Conservation (phyloP, 2,329 filamentous ascomycete species). For the Microascus cirrosus region DNA sequence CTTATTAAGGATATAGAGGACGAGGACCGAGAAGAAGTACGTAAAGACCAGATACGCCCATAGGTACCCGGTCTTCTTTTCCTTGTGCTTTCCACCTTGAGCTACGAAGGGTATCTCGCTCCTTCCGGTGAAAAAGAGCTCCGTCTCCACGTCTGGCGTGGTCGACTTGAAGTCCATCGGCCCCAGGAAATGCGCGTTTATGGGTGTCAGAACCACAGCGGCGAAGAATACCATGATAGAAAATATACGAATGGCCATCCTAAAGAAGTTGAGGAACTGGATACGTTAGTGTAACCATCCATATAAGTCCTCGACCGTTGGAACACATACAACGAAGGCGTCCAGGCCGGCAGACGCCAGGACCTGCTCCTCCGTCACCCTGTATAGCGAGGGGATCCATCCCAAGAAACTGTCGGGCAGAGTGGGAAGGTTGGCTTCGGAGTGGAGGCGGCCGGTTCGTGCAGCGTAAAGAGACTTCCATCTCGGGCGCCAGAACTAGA, state of each 20-base stretch:
- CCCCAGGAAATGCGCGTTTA: constrained; percentile 58
- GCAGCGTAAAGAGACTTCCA: constrained; percentile 89
- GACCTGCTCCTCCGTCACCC: constrained; percentile 79
- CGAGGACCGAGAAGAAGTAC: constrained; percentile 78
- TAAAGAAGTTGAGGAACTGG: constrained; percentile 82
- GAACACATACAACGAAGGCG: constrained; percentile 62
- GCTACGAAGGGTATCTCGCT: not conserved
- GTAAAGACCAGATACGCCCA: constrained; percentile 95
- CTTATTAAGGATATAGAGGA: constrained; percentile 69
- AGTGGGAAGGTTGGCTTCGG: constrained; percentile 52
- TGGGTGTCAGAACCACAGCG: constrained; percentile 67
- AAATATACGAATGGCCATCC: constrained; percentile 83
- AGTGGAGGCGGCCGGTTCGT: constrained; percentile 62
- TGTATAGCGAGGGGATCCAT: constrained; percentile 82
- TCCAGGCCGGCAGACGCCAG: constrained; percentile 85
- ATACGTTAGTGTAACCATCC: not conserved
- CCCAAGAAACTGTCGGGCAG: constrained; percentile 80
- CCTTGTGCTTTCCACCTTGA: constrained; percentile 14
- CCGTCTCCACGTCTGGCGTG: not conserved
- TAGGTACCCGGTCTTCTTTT: constrained; percentile 44
- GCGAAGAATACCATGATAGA: constrained; percentile 72
- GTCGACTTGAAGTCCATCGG: not conserved
- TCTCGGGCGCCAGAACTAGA: constrained; percentile 72
- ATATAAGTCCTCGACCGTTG: constrained; percentile 17
- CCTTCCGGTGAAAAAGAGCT: not conserved